Evolutionary conservation across 371 early-diverging fungal genomes (phyloP).

Genomic region (Rhizopus microsporus): DNA sequence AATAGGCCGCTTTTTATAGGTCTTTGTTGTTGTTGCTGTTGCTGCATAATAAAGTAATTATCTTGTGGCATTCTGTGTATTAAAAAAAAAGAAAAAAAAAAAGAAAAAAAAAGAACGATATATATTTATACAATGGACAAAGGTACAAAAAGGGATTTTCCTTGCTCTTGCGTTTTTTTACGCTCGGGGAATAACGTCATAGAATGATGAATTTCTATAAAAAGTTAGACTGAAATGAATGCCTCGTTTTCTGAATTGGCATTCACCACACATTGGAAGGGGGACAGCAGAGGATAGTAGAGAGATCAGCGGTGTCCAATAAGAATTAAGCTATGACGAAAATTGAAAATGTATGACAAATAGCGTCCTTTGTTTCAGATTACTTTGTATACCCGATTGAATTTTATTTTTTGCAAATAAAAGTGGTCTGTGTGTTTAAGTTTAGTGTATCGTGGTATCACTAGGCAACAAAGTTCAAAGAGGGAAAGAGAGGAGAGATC

Average conservation of each 20-base stretch:
- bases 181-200: constrained; percentile 1
- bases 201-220: constrained; percentile 2
- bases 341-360: background rate
- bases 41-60: background rate
- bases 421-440: background rate
- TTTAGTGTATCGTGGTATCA: background rate
- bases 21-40: constrained; percentile 1
- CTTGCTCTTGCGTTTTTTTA: background rate
- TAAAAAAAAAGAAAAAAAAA: background rate
- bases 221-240: background rate
- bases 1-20: constrained; percentile 19
- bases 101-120: background rate
- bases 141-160: background rate
- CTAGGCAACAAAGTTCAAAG: background rate
- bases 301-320: background rate
- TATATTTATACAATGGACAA: background rate
- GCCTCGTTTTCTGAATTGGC: background rate
- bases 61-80: background rate
- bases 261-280: no score
- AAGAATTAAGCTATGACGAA: constrained; percentile 2
- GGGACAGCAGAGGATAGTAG: background rate
- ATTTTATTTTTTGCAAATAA: background rate
- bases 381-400: background rate
- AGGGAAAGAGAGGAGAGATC: no score
- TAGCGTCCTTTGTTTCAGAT: background rate